Percentiles rank a stretch among this genome's conserved stretches.
Evolutionary conservation across 164 flowering plant genomes (phyloP).

Genomic region (Vitis amurensis): DNA sequence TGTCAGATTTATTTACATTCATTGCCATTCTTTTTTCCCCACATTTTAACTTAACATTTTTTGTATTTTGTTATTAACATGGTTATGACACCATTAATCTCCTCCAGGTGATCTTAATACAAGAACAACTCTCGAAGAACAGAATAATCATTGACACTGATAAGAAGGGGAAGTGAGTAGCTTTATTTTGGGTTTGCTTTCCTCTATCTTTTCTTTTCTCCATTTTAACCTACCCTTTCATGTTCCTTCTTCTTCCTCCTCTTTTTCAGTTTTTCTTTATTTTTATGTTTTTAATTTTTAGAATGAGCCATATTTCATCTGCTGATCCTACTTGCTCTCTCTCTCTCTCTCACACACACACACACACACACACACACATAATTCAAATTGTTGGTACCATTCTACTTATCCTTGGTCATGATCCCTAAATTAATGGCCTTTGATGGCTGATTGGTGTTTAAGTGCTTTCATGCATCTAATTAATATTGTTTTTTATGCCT

Average conservation of each 20-base stretch:
- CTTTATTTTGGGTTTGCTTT: slow-evolving; percentile 1
- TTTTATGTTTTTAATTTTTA: not conserved
- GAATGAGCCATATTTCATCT: no score
- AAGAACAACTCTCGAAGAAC: slow-evolving; percentile 95
- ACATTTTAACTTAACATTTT: no score
- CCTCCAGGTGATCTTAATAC: slow-evolving; percentile 83
- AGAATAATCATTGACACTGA: slow-evolving; percentile 88
- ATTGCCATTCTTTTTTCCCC: no score
- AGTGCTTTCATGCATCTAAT: no score
- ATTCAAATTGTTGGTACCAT: no score
- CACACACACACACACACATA: no score
- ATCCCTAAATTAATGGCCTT: not conserved
- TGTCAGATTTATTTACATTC: no score
- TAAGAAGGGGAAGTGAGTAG: slow-evolving; percentile 76
- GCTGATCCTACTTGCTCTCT: not conserved
- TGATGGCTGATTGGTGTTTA: no score
- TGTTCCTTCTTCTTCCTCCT: not conserved
- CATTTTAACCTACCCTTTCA: not conserved
- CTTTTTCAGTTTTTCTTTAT: not conserved
- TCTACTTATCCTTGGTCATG: not conserved
- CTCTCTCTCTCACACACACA: not conserved
- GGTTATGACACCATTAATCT: not conserved
- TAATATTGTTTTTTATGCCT: no score
- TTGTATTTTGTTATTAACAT: not conserved
- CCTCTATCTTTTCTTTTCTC: not conserved